Evolutionary conservation across 352 stramenopile species (phyloP).

Genomic region (Globisporangium cederbergense): DNA sequence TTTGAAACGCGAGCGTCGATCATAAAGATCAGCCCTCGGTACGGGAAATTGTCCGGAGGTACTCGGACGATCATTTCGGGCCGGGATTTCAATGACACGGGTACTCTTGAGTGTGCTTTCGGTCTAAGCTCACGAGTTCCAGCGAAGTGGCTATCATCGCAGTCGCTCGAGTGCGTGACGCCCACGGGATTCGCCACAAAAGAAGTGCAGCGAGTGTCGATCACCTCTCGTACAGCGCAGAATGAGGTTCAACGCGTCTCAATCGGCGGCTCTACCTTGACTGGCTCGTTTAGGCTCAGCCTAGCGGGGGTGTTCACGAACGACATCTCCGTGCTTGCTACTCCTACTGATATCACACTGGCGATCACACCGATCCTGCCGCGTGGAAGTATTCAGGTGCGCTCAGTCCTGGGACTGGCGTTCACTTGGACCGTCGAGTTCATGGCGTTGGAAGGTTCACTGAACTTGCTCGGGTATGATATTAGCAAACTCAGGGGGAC

Average conservation of each 20-base stretch:
- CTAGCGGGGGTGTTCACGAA: slow-evolving; percentile 21
- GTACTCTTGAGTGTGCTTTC: slow-evolving; percentile 33
- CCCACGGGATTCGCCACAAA: slow-evolving; percentile 9
- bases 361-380: slow-evolving; percentile 20
- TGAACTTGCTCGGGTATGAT: slow-evolving; percentile 19
- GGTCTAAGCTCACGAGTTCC: slow-evolving; percentile 16
- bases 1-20: slow-evolving; percentile 15
- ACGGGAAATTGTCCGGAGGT: slow-evolving; percentile 8
- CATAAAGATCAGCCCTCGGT: slow-evolving; percentile 11
- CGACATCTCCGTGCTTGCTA: slow-evolving; percentile 11
- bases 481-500: slow-evolving; percentile 11
- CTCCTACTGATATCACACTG: slow-evolving; percentile 23
- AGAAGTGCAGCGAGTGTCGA: slow-evolving; percentile 21
- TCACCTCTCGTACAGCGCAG: slow-evolving; percentile 22
- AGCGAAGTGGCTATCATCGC: slow-evolving; percentile 22
- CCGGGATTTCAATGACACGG: slow-evolving; percentile 18
- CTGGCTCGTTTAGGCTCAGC: slow-evolving; percentile 25
- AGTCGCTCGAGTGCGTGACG: slow-evolving; percentile 29
- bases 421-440: slow-evolving; percentile 30
- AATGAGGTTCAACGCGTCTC: slow-evolving; percentile 38
- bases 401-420: slow-evolving; percentile 2
- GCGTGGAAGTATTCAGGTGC: slow-evolving; percentile 18
- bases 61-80: slow-evolving; percentile 24
- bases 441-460: slow-evolving; percentile 14
- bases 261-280: slow-evolving; percentile 24